Percentiles rank a stretch among this genome's conserved stretches.
Evolutionary conservation across 768 basidiomycete species (phyloP).

Genomic region (Pholiota conissans): DNA sequence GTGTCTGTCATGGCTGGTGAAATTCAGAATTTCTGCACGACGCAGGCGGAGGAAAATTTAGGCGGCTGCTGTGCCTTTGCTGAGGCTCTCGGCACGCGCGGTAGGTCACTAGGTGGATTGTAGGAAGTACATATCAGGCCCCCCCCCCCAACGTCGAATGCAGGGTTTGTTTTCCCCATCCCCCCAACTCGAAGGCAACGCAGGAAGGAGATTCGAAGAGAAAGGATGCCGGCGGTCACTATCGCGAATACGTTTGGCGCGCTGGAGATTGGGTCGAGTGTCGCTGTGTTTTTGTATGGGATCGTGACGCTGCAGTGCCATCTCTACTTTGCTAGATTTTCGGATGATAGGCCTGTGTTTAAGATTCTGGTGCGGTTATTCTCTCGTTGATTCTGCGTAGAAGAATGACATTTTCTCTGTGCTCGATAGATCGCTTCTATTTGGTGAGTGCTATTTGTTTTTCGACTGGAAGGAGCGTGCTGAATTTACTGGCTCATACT

Average conservation of each 20-base stretch:
- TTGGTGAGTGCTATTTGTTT: too few relatives aligned
- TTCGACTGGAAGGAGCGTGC: too few relatives aligned
- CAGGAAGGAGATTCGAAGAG: too few relatives aligned
- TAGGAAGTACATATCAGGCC: too few relatives aligned
- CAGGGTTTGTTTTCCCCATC: too few relatives aligned
- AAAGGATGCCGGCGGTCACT: neutral
- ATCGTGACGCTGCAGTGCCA: constrained; percentile 24
- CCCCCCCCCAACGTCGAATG: too few relatives aligned
- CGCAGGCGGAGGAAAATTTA: neutral
- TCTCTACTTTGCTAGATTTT: constrained; percentile 21
- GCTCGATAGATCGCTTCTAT: neutral
- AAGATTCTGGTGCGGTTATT: constrained; percentile 22
- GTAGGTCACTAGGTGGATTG: too few relatives aligned
- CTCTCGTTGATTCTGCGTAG: neutral
- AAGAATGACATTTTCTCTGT: neutral
- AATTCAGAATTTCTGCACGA: too few relatives aligned
- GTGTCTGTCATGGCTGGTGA: too few relatives aligned
- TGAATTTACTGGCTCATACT: neutral
- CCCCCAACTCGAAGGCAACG: too few relatives aligned
- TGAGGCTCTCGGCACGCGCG: neutral
- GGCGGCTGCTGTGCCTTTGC: neutral
- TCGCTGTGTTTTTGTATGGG: constrained; percentile 25
- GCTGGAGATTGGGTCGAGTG: constrained; percentile 20
- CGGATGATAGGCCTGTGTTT: constrained; percentile 15
- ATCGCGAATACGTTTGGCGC: constrained; percentile 20